Evolutionary conservation across 768 basidiomycete genomes (phyloP).

Genomic region (Suillus subalutaceus): DNA sequence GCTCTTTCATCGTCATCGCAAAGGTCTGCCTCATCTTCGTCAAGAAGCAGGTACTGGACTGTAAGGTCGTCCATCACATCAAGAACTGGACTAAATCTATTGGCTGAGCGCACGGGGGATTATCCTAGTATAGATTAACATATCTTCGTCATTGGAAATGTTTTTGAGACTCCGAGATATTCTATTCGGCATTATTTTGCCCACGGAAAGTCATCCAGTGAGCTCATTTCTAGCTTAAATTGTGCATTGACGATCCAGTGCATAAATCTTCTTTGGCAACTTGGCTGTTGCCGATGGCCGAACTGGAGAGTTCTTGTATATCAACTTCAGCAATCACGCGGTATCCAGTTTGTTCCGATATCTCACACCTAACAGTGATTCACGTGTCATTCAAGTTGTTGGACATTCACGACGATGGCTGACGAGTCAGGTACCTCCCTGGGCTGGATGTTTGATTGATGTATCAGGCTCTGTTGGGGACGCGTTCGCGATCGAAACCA

Average conservation of each 20-base stretch:
- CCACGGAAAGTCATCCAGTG: too few species aligned
- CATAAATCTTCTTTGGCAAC: background rate
- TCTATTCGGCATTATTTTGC: too few species aligned
- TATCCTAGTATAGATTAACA: too few species aligned
- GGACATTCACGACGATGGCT: background rate
- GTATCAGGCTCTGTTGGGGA: slow-evolving; percentile 77
- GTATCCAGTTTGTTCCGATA: background rate
- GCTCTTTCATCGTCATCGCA: too few species aligned
- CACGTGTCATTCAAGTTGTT: background rate
- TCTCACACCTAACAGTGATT: background rate
- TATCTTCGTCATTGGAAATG: too few species aligned
- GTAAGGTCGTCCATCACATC: too few species aligned
- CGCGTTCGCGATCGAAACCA: slow-evolving; percentile 92
- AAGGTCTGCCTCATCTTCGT: too few species aligned
- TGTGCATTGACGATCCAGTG: background rate
- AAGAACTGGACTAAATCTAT: too few species aligned
- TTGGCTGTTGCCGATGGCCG: background rate
- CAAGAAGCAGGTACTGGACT: too few species aligned
- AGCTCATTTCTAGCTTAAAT: background rate
- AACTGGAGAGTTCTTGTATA: background rate
- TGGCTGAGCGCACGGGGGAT: too few species aligned
- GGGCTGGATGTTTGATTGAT: slow-evolving; percentile 25
- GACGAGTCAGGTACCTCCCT: background rate
- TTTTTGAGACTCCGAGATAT: too few species aligned
- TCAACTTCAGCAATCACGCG: background rate